These are phyloP conservation scores for Cylindrotheca closterium DNA, from an alignment of 108 stramenopile species.

Conservation along the genomic window DNA sequence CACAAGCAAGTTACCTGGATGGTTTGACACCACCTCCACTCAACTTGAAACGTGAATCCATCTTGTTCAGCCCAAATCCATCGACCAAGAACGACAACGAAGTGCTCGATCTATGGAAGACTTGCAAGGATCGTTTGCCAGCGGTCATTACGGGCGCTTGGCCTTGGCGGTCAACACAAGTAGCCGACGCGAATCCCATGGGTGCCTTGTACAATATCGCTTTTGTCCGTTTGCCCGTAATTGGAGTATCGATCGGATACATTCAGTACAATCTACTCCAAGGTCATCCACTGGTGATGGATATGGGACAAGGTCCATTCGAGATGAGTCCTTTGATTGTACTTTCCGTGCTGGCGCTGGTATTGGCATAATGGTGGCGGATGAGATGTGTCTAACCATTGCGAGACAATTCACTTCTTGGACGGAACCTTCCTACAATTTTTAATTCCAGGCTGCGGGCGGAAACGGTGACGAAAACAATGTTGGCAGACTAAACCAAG, in stretches of 20 bases:
- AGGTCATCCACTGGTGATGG: slow-evolving; percentile 58
- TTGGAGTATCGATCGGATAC: slow-evolving; percentile 45
- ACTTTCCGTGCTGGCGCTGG: slow-evolving; percentile 38
- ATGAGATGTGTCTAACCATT: too few relatives aligned
- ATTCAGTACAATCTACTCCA: slow-evolving; percentile 39
- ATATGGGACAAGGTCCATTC: slow-evolving; percentile 52
- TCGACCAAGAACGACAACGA: slow-evolving; percentile 53
- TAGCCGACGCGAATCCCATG: slow-evolving; percentile 46
- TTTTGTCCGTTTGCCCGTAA: slow-evolving; percentile 56
- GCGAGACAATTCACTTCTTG: too few relatives aligned
- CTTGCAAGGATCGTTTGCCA: slow-evolving; percentile 36
- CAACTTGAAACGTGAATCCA: slow-evolving; percentile 53
- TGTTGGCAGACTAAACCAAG: too few relatives aligned
- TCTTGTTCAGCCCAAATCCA: slow-evolving; percentile 62
- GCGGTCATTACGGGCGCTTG: slow-evolving; percentile 56
- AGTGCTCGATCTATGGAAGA: slow-evolving; percentile 44
- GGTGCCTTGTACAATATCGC: slow-evolving; percentile 66
- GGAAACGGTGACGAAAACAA: too few relatives aligned
- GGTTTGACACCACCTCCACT: slow-evolving; percentile 52
- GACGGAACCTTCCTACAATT: too few relatives aligned
- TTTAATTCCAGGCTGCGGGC: too few relatives aligned
- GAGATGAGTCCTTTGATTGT: slow-evolving; percentile 53
- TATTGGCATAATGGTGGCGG: slow-evolving; percentile 21
- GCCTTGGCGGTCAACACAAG: slow-evolving; percentile 11
- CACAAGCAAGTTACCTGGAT: slow-evolving; percentile 11